Evolutionary conservation across 2,329 filamentous ascomycete genomes (phyloP).

Genomic region (Chrysoporthe deuterocubensis): DNA sequence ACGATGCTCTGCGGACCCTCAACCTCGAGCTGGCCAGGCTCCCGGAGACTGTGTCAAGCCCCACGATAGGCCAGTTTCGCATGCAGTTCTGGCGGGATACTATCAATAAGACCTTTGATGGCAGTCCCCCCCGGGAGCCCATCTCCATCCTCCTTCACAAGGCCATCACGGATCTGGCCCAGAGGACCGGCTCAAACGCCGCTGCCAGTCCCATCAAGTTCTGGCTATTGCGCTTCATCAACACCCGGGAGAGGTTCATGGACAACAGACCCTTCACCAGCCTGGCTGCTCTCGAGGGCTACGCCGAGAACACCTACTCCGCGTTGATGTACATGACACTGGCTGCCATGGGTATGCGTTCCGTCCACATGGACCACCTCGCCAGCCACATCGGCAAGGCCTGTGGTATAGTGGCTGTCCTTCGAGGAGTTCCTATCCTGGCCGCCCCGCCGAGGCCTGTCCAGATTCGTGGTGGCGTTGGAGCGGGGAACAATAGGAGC

Average conservation of each 20-base stretch:
- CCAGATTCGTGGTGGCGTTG: conserved; percentile 45
- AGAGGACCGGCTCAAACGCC: conserved; percentile 42
- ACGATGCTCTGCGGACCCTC: conserved; percentile 87
- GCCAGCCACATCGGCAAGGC: conserved; percentile 96
- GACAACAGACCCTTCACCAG: conserved; percentile 80
- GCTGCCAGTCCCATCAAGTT: conserved; percentile 63
- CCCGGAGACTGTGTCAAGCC: conserved; percentile 85
- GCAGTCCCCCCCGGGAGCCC: conserved; percentile 83
- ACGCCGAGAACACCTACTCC: conserved; percentile 94
- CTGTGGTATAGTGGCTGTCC: conserved; percentile 80
- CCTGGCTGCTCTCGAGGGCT: conserved; percentile 77
- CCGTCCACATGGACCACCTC: conserved; percentile 86
- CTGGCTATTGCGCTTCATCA: conserved; percentile 78
- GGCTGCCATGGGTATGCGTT: conserved; percentile 77
- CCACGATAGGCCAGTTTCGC: conserved; percentile 84
- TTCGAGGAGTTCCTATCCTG: conserved; percentile 88
- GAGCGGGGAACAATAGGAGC: conserved; percentile 43
- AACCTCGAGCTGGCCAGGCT: conserved; percentile 92
- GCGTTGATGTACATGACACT: conserved; percentile 89
- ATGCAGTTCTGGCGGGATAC: conserved; percentile 96
- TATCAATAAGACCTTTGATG: conserved; percentile 75
- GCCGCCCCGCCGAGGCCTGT: conserved; percentile 70
- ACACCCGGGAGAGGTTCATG: conserved; percentile 80
- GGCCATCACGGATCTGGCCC: conserved; percentile 66
- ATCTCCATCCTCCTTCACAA: conserved; percentile 83